Percentiles rank a stretch among this genome's conserved stretches.
Conservation (phyloP, 164 flowering plant species). For the Nymphaea thermarum region DNA sequence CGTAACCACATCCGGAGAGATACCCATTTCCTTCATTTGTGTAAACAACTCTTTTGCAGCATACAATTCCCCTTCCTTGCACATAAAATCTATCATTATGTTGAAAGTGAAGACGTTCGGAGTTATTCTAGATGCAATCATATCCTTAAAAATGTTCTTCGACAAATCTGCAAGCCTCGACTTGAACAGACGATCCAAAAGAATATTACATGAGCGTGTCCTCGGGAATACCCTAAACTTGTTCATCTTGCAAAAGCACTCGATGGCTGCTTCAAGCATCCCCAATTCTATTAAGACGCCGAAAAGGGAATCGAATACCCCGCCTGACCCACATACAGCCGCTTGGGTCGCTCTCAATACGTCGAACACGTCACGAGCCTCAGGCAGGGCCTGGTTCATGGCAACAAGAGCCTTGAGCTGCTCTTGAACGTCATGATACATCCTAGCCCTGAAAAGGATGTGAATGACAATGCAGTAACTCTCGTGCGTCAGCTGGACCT, state of each 20-base stretch:
- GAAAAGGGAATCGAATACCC: conserved; percentile 71
- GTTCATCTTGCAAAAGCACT: conserved; percentile 60
- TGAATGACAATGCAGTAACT: conserved; percentile 54
- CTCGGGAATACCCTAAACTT: conserved; percentile 42
- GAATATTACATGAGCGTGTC: conserved; percentile 54
- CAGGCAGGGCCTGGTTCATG: conserved; percentile 14
- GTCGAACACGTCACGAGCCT: conserved; percentile 32
- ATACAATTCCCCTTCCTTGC: conserved; percentile 61
- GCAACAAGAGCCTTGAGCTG: conserved; percentile 32
- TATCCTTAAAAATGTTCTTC: conserved; percentile 44
- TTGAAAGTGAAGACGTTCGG: conserved; percentile 62
- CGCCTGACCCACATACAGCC: conserved; percentile 32
- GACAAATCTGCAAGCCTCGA: conserved; percentile 25
- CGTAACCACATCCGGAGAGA: conserved; percentile 61
- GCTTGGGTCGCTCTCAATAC: conserved; percentile 44
- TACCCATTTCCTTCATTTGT: conserved; percentile 46
- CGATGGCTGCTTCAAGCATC: conserved; percentile 51
- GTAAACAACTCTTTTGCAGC: conserved; percentile 36
- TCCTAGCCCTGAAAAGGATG: conserved; percentile 45
- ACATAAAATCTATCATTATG: conserved; percentile 51
- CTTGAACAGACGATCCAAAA: conserved; percentile 49
- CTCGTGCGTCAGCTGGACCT: conserved; percentile 41
- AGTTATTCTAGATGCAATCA: conserved; percentile 38
- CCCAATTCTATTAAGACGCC: conserved; percentile 52
- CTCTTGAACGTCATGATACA: conserved; percentile 42